phyloP scores from a whole-genome alignment of 352 stramenopile genomes.

The Globisporangium paddicum region DNA sequence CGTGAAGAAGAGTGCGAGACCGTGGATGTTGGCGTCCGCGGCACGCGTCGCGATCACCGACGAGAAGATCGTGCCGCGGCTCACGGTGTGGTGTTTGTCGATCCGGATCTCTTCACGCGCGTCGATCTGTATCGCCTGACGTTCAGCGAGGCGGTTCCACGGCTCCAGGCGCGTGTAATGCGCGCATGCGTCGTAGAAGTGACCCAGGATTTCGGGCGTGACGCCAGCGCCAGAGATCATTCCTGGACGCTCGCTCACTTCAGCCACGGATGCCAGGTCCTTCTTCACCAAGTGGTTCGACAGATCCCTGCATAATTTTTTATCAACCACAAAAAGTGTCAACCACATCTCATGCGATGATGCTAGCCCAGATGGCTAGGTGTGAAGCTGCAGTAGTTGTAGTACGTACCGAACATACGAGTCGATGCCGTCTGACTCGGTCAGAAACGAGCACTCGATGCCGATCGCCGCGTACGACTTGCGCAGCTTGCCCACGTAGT shows the following conservation, averaged over 20 bases:
- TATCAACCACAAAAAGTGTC: conserved; percentile 1
- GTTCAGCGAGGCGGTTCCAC: conserved; percentile 63
- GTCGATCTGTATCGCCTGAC: conserved; percentile 78
- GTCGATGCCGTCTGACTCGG: conserved; percentile 83
- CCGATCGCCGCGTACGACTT: conserved; percentile 69
- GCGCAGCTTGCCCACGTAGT: conserved; percentile 64
- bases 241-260: conserved; percentile 70
- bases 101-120: conserved; percentile 60
- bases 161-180: conserved; percentile 62
- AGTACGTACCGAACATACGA: conserved; percentile 69
- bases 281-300: conserved; percentile 80
- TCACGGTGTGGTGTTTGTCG: conserved; percentile 53
- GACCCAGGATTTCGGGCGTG: conserved; percentile 46
- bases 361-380: background rate
- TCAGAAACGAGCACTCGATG: conserved; percentile 84
- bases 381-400: no score
- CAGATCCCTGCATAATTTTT: conserved; percentile 42
- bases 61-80: conserved; percentile 58
- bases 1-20: conserved; percentile 78
- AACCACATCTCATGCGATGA: background rate
- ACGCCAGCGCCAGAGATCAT: conserved; percentile 50
- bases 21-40: conserved; percentile 53
- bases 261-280: conserved; percentile 70
- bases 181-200: conserved; percentile 63
- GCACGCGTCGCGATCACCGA: conserved; percentile 67